Conservation (phyloP, 2,329 filamentous ascomycete genomes). For the Nemania sp. region DNA sequence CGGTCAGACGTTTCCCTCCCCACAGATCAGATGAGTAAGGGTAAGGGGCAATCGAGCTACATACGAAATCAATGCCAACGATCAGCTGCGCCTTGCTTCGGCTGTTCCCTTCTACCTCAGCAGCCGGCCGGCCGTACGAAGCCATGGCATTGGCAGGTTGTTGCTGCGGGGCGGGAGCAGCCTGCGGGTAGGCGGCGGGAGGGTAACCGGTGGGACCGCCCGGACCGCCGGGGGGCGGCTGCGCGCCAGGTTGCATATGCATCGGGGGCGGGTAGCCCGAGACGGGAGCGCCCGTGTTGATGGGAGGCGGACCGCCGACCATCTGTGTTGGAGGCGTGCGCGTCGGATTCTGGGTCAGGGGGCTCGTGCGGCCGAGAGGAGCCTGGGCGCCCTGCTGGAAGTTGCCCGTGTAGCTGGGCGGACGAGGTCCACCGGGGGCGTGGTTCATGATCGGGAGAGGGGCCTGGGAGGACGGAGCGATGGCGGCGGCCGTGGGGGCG, state of each 20-base stretch:
- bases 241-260: slow-evolving; percentile 46
- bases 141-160: slow-evolving; percentile 45
- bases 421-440: slow-evolving; percentile 61
- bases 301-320: slow-evolving; percentile 67
- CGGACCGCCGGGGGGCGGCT: slow-evolving; percentile 49
- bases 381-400: slow-evolving; percentile 54
- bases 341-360: slow-evolving; percentile 52
- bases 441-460: slow-evolving; percentile 67
- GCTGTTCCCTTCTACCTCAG: slow-evolving; percentile 84
- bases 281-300: slow-evolving; percentile 66
- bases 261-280: slow-evolving; percentile 64
- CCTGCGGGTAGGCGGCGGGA: slow-evolving; percentile 53
- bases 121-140: slow-evolving; percentile 54
- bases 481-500: slow-evolving; percentile 50
- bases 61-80: slow-evolving; percentile 97
- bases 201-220: slow-evolving; percentile 45
- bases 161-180: slow-evolving; percentile 46
- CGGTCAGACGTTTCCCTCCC: slow-evolving; percentile 26
- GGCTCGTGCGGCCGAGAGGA: slow-evolving; percentile 58
- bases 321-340: slow-evolving; percentile 64
- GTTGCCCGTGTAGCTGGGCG: slow-evolving; percentile 66
- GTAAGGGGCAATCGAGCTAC: slow-evolving; percentile 38
- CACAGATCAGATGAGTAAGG: not conserved
- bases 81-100: slow-evolving; percentile 96
- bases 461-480: slow-evolving; percentile 53